Evolutionary conservation across 495 filamentous ascomycete species (phyloP).

Genomic region (Xylaria grammica): DNA sequence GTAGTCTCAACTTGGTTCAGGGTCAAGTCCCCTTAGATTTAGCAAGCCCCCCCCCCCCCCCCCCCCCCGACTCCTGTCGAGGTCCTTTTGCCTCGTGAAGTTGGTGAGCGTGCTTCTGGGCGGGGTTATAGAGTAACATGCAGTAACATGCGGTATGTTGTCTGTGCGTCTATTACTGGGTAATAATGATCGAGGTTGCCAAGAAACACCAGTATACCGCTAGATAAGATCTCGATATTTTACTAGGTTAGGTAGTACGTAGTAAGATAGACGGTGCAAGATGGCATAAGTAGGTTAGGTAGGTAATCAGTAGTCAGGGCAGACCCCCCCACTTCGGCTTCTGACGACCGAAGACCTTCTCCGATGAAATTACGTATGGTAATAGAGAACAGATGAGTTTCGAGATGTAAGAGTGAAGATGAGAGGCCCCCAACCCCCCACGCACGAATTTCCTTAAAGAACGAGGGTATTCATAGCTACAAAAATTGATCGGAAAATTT

Average conservation of each 20-base stretch:
- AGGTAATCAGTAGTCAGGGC: too few species aligned
- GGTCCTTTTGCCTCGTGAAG: constrained; percentile 3
- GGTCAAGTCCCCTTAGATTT: constrained; percentile 2
- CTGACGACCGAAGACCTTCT: background rate
- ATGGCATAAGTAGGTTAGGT: too few species aligned
- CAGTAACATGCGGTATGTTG: background rate
- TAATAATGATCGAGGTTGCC: background rate
- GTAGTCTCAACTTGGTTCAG: background rate
- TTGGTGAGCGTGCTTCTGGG: constrained; percentile 16
- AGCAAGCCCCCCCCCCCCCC: too few species aligned
- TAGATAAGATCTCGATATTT: background rate
- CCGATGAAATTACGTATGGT: background rate
- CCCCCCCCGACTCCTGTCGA: background rate
- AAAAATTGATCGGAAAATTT: background rate
- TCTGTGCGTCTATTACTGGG: background rate
- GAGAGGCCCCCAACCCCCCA: too few species aligned
- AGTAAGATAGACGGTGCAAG: too few species aligned
- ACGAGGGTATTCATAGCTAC: too few species aligned
- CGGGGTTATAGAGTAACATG: background rate
- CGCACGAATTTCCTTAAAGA: too few species aligned
- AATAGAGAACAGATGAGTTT: too few species aligned
- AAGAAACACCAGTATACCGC: background rate
- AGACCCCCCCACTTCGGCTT: too few species aligned
- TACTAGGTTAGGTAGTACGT: too few species aligned
- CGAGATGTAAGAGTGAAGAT: background rate